Conservation (phyloP, 495 filamentous ascomycete genomes). For the Pseudevernia furfuracea region DNA sequence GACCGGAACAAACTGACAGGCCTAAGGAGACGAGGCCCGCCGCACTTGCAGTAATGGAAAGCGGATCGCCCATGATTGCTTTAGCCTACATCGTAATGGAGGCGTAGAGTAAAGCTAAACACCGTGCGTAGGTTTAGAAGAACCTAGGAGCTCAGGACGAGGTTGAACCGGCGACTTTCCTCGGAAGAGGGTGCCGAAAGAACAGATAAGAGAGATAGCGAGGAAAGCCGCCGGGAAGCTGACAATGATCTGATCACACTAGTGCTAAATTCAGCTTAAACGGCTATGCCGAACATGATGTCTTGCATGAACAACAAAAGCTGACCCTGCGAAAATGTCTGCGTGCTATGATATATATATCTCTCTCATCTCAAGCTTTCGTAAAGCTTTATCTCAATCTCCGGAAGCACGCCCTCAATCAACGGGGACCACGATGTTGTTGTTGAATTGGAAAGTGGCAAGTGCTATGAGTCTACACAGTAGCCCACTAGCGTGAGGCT, state of each 20-base stretch:
- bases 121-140: too few relatives aligned
- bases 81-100: neutral
- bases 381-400: too few relatives aligned
- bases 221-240: neutral
- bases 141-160: neutral
- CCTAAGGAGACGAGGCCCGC: conserved; percentile 30
- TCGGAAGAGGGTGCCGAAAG: neutral
- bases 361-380: too few relatives aligned
- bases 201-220: neutral
- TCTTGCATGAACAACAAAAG: too few relatives aligned
- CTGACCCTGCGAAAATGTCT: too few relatives aligned
- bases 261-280: neutral
- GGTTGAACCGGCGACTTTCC: neutral
- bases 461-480: too few relatives aligned
- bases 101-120: neutral
- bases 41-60: conserved; percentile 24
- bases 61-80: conserved; percentile 25
- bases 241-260: neutral
- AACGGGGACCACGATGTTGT: too few relatives aligned
- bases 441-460: too few relatives aligned
- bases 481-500: too few relatives aligned
- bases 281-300: too few relatives aligned
- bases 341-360: too few relatives aligned
- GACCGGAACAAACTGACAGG: conserved; percentile 24
- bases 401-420: too few relatives aligned